A percentile compares a stretch with the other conserved stretches of the same genome.
These are phyloP conservation scores for Parathielavia hyrcaniae DNA, from an alignment of 495 filamentous ascomycete species.

Conservation along the genomic window DNA sequence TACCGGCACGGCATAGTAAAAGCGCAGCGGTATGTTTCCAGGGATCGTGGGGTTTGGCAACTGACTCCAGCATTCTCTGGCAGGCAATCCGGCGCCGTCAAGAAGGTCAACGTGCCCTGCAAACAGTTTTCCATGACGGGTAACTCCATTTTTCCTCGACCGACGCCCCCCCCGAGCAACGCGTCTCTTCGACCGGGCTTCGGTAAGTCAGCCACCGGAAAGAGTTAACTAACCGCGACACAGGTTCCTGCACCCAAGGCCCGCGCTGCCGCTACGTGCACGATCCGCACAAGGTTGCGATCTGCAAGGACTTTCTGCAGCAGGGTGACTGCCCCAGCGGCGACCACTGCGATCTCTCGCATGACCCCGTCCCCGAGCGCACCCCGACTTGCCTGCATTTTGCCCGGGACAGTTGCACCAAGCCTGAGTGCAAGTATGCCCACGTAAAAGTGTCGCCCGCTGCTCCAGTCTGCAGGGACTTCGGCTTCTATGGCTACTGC, in stretches of 20 bases:
- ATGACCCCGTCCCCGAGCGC: constrained; percentile 78
- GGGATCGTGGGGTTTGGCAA: neutral
- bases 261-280: constrained; percentile 75
- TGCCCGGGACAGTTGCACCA: constrained; percentile 83
- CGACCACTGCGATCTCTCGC: constrained; percentile 84
- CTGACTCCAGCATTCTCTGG: constrained; percentile 22
- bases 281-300: constrained; percentile 80
- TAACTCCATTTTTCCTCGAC: constrained; percentile 52
- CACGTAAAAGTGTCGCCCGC: constrained; percentile 77
- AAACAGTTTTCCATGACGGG: constrained; percentile 86
- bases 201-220: constrained; percentile 26
- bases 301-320: constrained; percentile 80
- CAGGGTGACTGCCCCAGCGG: constrained; percentile 74
- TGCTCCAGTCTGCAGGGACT: constrained; percentile 76
- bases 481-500: constrained; percentile 87
- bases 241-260: constrained; percentile 79
- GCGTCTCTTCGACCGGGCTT: constrained; percentile 21
- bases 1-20: constrained; percentile 67
- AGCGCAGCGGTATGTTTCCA: constrained; percentile 55
- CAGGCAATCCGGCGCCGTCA: constrained; percentile 45
- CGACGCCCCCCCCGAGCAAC: constrained; percentile 27
- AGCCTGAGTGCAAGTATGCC: constrained; percentile 79
- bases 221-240: constrained; percentile 31
- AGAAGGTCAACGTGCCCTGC: constrained; percentile 74
- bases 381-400: constrained; percentile 87